Conservation (phyloP, 768 basidiomycete genomes). For the Tulasnella calospora region DNA sequence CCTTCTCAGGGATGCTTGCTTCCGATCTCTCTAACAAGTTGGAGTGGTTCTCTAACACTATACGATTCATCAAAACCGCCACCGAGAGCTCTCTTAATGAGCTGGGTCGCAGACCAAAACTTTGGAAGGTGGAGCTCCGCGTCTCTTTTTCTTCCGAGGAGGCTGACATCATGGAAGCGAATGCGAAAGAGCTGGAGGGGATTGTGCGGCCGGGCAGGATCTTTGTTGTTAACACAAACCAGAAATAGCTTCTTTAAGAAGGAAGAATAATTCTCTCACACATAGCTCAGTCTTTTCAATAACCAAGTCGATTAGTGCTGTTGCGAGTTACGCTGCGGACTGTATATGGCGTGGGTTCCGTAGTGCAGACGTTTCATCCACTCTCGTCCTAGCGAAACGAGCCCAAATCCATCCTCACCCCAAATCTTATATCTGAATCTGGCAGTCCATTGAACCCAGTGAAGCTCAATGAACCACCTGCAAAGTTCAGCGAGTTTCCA, state of each 20-base stretch:
- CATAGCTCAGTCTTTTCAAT: no score
- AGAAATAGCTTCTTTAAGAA: no score
- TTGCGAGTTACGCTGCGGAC: no score
- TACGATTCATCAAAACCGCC: not conserved
- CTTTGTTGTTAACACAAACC: not conserved
- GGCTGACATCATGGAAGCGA: not conserved
- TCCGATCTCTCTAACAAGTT: not conserved
- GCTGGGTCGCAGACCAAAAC: not conserved
- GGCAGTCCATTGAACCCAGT: conserved; percentile 71
- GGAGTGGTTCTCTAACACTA: not conserved
- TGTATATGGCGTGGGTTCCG: no score
- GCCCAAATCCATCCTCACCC: no score
- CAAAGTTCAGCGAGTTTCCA: no score
- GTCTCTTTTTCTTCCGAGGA: not conserved
- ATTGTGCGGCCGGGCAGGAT: not conserved
- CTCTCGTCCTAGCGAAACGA: no score
- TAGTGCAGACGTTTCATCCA: no score
- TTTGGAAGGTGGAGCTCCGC: not conserved
- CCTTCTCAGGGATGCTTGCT: not conserved
- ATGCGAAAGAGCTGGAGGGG: not conserved
- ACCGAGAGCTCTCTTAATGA: not conserved
- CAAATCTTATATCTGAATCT: no score
- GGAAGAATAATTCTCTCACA: no score
- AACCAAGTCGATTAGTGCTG: no score
- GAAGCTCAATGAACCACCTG: no score